Evolutionary conservation across 257 asterid species (phyloP).

Genomic region (Nicotiana knightiana): DNA sequence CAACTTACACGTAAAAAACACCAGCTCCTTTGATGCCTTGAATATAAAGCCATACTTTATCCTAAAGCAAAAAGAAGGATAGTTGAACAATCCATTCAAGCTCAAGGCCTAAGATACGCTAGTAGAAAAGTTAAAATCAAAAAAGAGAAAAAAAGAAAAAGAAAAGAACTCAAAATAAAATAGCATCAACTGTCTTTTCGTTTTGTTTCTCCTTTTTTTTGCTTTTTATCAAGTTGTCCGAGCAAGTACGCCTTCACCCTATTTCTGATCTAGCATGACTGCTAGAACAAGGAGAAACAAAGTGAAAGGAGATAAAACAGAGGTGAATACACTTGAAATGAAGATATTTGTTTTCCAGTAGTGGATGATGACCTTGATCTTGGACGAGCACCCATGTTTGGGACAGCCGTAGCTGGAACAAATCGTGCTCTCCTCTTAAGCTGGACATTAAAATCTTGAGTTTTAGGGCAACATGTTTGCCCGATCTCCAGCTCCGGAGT

Average conservation of each 20-base stretch:
- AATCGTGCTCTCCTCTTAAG: neutral
- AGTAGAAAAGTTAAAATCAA: neutral
- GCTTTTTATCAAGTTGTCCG: neutral
- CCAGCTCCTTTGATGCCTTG: neutral
- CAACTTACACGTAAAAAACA: neutral
- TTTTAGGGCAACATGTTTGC: neutral
- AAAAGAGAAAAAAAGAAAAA: neutral
- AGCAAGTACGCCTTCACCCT: neutral
- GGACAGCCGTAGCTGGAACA: neutral
- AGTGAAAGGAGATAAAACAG: neutral
- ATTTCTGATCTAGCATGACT: neutral
- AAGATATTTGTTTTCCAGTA: conserved; percentile 6
- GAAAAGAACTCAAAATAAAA: neutral
- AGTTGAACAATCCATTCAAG: neutral
- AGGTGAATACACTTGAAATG: conserved; percentile 2
- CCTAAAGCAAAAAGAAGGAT: conserved; percentile 6
- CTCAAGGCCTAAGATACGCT: neutral
- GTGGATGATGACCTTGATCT: conserved; percentile 3
- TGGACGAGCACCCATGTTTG: neutral
- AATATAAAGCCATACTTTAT: neutral
- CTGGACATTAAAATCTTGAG: neutral
- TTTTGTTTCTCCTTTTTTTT: neutral
- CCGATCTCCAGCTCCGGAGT: neutral
- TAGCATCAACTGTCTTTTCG: neutral
- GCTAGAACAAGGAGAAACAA: conserved; percentile 8